Evolutionary conservation across 176 grass and related monocot species (phyloP).

Genomic region (Otatea glauca): DNA sequence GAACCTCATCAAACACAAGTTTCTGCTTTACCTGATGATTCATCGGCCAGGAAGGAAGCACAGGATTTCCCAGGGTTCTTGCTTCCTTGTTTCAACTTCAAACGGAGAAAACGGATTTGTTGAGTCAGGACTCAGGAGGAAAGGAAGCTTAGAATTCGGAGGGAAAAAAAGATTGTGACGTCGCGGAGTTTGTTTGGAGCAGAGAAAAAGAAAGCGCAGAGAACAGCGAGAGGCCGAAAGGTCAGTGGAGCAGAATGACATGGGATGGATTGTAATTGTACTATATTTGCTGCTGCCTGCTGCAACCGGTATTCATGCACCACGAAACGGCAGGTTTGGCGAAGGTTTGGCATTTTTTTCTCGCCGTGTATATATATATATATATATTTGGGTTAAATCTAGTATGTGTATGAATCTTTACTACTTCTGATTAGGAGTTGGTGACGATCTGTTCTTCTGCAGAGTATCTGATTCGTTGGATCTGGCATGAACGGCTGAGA

Average conservation of each 20-base stretch:
- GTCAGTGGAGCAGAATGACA: constrained; percentile 23
- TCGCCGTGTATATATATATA: too few species aligned
- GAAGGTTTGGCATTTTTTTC: too few species aligned
- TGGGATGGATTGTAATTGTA: neutral
- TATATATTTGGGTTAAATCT: too few species aligned
- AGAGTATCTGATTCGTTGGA: too few species aligned
- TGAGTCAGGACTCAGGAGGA: neutral
- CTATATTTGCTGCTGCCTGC: neutral
- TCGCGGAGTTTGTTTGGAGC: constrained; percentile 7
- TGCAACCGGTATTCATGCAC: neutral
- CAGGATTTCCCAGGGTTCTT: neutral
- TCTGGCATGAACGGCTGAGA: too few species aligned
- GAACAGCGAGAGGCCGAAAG: neutral
- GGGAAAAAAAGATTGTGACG: constrained; percentile 11
- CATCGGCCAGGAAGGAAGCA: neutral
- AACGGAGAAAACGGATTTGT: neutral
- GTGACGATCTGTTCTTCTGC: too few species aligned
- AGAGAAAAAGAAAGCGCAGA: neutral
- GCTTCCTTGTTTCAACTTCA: neutral
- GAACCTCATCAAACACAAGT: neutral
- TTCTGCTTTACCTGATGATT: constrained; percentile 26
- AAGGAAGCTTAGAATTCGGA: constrained; percentile 1
- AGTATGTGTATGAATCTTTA: too few species aligned
- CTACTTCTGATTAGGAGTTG: too few species aligned
- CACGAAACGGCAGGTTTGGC: too few species aligned